A percentile compares a stretch with the other conserved stretches of the same genome.
phyloP scores from a whole-genome alignment of 805 yeast species.

The Sugiyamaella boreocaroliniensis region DNA sequence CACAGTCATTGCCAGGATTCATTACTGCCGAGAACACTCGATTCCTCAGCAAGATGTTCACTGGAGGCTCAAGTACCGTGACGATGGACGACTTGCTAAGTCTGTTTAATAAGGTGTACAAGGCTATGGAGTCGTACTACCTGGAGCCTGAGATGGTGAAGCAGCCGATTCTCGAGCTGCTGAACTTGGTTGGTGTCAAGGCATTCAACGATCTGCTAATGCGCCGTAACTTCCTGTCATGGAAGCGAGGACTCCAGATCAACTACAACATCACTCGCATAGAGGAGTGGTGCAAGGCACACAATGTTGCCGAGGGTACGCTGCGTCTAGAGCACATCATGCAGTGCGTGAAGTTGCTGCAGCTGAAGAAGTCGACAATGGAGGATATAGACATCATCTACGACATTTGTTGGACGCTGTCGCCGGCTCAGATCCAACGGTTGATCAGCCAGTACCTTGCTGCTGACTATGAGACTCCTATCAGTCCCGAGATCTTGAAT shows the following conservation, averaged over 20 bases:
- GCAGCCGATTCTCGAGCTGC: constrained; percentile 74
- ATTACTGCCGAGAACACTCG: constrained; percentile 78
- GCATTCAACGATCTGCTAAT: constrained; percentile 93
- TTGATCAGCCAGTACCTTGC: constrained; percentile 80
- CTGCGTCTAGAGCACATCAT: constrained; percentile 76
- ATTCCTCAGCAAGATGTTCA: constrained; percentile 75
- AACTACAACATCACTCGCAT: constrained; percentile 93
- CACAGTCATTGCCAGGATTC: constrained; percentile 95
- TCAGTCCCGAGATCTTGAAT: constrained; percentile 71
- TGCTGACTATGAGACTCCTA: constrained; percentile 93
- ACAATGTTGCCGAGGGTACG: constrained; percentile 82
- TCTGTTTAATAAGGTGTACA: constrained; percentile 81
- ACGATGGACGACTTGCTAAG: constrained; percentile 93
- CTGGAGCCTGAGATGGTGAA: constrained; percentile 79
- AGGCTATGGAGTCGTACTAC: constrained; percentile 88
- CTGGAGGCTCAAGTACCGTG: constrained; percentile 54
- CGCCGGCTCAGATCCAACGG: constrained; percentile 93
- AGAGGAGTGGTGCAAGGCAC: constrained; percentile 98
- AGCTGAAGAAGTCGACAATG: constrained; percentile 79
- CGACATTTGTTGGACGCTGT: constrained; percentile 90
- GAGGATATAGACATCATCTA: constrained; percentile 88
- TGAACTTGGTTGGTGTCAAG: constrained; percentile 81
- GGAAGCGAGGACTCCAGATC: constrained; percentile 97
- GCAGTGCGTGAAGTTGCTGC: constrained; percentile 89
- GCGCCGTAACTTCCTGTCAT: constrained; percentile 89